Evolutionary conservation across 1,284 basidiomycete genomes (phyloP).

Genomic region (Pterulicium gracile): DNA sequence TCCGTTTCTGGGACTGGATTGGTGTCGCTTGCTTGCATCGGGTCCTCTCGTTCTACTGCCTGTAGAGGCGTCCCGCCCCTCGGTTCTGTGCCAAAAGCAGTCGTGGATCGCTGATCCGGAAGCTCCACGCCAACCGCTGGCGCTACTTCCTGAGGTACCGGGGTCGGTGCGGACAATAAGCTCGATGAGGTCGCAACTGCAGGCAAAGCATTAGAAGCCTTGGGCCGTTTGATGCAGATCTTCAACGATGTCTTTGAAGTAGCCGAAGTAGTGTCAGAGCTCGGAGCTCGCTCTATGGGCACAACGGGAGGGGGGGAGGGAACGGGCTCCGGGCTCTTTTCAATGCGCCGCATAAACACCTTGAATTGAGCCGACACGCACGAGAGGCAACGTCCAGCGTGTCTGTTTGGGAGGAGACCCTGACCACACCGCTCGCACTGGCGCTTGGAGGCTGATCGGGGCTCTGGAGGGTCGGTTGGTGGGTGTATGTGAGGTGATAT

Average conservation of each 20-base stretch:
- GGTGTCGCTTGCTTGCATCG: background rate
- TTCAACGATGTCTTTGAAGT: no score
- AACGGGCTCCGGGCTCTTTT: background rate
- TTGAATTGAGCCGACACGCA: background rate
- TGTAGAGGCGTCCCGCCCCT: background rate
- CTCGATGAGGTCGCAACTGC: no score
- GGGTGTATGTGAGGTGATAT: background rate
- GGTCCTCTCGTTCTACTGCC: background rate
- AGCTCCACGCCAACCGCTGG: no score
- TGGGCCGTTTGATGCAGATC: no score
- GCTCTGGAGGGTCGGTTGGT: background rate
- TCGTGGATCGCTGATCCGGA: no score
- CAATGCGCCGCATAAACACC: background rate
- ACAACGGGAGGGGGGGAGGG: background rate
- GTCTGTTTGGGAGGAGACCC: background rate
- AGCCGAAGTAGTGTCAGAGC: background rate
- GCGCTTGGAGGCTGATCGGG: background rate
- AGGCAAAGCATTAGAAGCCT: no score
- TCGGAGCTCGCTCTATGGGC: background rate
- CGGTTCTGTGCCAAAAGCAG: no score
- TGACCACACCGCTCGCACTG: background rate
- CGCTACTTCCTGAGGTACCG: no score
- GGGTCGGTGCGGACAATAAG: no score
- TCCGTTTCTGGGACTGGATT: background rate
- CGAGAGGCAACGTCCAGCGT: background rate